Evolutionary conservation across 257 asterid species (phyloP), one percentile per base, ranked within the genome.

Genomic region (Penstemon eatonii): DNA sequence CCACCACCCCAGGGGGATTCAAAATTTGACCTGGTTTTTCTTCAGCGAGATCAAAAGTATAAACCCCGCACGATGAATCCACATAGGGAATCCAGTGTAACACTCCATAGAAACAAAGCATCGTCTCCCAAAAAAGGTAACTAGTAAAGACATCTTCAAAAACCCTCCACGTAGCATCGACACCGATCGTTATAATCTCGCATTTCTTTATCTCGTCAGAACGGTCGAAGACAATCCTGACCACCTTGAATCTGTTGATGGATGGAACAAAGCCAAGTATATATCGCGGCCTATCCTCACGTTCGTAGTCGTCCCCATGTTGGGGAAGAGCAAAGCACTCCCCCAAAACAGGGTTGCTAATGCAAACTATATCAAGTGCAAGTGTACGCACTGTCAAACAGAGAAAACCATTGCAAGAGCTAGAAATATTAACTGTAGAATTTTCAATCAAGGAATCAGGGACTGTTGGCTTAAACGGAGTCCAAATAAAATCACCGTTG

Each of bases 321-420:
- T 64, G 18, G 12, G 53, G n/a, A 54, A 66, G 40, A 1, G 8
- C 41, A 40, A 66, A 7, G 5, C 18, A 37, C 2, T 7, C 71
- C 4, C 19, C 62, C 11, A 15, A 13, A 8, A 66, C 8, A 5
- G 71, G 71, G 9, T 66, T 54, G 61, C 40, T 37, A 5, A 39
- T 2, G 51, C 51, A 65, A 37, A 65, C 47, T 7, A 39, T 38
- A 10, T 50, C 70, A 52, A 5, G 4, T 8, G 33, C 10, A 2
- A 4, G 6, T 6, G 5, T 50, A 1, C 4, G n/a, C 8, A 12
- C 4, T 9, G 7, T 4, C 5, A 65, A 6, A 15, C 51, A 65
- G 1, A 65, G 37, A 39, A 49, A 65, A 19, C 70, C 70, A 15
- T 50, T 65, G 59, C 60, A 52, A 4, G 70, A 50, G 40, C 60